phyloP scores from a whole-genome alignment of 495 filamentous ascomycete species.

The Pseudoneurospora amorphoporcata region DNA sequence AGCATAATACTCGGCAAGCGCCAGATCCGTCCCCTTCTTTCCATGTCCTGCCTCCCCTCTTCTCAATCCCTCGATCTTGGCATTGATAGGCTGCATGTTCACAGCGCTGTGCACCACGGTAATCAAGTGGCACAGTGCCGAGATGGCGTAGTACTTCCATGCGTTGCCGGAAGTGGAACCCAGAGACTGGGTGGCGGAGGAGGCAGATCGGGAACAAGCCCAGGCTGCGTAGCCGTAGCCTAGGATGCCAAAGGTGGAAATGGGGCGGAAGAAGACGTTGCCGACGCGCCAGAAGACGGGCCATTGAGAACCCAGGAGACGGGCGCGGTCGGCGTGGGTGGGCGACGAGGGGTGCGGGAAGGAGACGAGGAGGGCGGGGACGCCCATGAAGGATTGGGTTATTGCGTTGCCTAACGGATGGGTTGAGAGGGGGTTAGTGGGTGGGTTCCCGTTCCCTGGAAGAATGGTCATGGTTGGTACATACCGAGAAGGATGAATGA shows the following conservation, averaged over 20 bases:
- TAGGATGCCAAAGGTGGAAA: constrained; percentile 35
- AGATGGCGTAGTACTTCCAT: constrained; percentile 31
- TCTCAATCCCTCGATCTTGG: constrained; percentile 30
- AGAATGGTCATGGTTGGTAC: not conserved
- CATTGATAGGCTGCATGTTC: constrained; percentile 43
- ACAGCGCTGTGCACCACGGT: constrained; percentile 36
- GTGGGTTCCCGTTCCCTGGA: too few relatives aligned
- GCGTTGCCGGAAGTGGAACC: constrained; percentile 10
- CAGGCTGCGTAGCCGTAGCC: constrained; percentile 34
- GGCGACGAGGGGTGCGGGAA: constrained; percentile 33
- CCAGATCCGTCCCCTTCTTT: constrained; percentile 17
- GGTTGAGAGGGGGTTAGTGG: not conserved
- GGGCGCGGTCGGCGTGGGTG: constrained; percentile 25
- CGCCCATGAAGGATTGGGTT: constrained; percentile 42
- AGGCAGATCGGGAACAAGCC: constrained; percentile 8
- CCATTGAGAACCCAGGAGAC: constrained; percentile 37
- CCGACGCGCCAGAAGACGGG: constrained; percentile 37
- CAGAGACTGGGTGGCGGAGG: not conserved
- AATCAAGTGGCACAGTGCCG: constrained; percentile 31
- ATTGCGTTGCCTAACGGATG: constrained; percentile 33
- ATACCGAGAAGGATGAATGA: constrained; percentile 38
- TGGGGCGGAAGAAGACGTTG: constrained; percentile 40
- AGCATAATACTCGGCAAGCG: constrained; percentile 27
- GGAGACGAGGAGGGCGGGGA: constrained; percentile 36
- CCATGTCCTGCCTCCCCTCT: constrained; percentile 7